Evolutionary conservation across 805 yeast genomes (phyloP).

Genomic region (Tetrapisispora pingtungensis): DNA sequence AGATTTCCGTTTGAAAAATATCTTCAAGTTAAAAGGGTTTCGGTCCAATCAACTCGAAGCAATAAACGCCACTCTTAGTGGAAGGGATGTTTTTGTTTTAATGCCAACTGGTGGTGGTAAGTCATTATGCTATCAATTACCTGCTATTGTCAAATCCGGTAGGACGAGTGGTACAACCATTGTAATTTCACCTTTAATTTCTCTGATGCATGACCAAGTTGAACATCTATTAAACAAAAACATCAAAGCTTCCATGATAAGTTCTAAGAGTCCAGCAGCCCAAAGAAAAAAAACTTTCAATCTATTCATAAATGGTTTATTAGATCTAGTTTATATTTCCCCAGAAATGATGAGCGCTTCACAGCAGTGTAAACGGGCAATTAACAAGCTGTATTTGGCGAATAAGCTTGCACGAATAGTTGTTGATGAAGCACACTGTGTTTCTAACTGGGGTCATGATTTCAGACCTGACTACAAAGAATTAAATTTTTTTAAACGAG

Average conservation of each 20-base stretch:
- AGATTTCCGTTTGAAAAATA: constrained; percentile 41
- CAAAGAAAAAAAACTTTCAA: constrained; percentile 58
- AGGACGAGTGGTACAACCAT: constrained; percentile 76
- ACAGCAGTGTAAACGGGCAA: constrained; percentile 53
- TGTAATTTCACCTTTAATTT: constrained; percentile 89
- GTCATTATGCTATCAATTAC: constrained; percentile 89
- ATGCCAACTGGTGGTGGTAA: constrained; percentile 99
- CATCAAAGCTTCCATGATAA: constrained; percentile 81
- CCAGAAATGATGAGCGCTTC: constrained; percentile 92
- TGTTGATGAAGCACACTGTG: constrained; percentile 97
- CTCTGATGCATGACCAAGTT: constrained; percentile 97
- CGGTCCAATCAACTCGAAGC: constrained; percentile 85
- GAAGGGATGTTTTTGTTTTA: constrained; percentile 83
- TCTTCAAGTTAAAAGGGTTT: constrained; percentile 58
- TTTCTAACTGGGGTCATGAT: constrained; percentile 98
- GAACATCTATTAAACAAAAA: constrained; percentile 59
- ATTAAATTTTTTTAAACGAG: constrained; percentile 58
- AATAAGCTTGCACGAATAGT: constrained; percentile 72
- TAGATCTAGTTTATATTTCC: constrained; percentile 77
- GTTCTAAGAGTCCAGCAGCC: constrained; percentile 58
- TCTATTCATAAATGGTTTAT: constrained; percentile 51
- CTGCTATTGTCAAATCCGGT: constrained; percentile 76
- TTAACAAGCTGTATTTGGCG: constrained; percentile 45
- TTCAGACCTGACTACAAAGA: constrained; percentile 93
- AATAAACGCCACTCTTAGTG: constrained; percentile 61